These are phyloP conservation scores for Coccomyxa subellipsoidea DNA, from an alignment of 163 green algal genomes.

Conservation along the genomic window DNA sequence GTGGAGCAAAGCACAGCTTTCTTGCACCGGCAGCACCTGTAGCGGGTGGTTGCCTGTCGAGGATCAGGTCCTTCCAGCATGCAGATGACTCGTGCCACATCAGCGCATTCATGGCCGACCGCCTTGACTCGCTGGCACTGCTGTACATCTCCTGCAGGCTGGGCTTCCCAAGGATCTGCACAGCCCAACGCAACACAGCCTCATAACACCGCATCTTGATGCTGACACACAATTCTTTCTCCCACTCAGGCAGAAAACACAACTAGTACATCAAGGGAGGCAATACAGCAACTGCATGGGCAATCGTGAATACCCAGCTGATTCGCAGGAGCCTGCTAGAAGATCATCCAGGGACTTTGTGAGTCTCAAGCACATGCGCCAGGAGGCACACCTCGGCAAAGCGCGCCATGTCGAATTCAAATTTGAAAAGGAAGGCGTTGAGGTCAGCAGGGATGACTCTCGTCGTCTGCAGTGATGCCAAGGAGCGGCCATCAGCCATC, in stretches of 20 bases:
- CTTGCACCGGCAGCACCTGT: too few relatives aligned
- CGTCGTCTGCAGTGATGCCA: conserved; percentile 78
- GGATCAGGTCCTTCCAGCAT: conserved; percentile 62
- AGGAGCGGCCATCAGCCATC: conserved; percentile 38
- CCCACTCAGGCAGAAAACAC: too few relatives aligned
- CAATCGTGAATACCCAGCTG: too few relatives aligned
- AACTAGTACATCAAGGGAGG: too few relatives aligned
- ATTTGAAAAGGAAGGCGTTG: conserved; percentile 80
- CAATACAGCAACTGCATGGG: too few relatives aligned
- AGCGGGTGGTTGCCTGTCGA: not conserved
- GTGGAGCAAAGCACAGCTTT: too few relatives aligned
- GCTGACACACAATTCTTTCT: too few relatives aligned
- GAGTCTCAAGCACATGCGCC: too few relatives aligned
- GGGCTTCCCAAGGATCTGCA: not conserved
- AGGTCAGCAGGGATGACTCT: conserved; percentile 88
- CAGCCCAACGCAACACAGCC: not conserved
- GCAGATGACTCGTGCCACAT: conserved; percentile 70
- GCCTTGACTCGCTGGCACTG: conserved; percentile 14
- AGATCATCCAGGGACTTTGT: too few relatives aligned
- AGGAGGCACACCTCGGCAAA: conserved; percentile 42
- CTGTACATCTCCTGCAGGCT: conserved; percentile 33
- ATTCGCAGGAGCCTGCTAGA: too few relatives aligned
- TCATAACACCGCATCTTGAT: too few relatives aligned
- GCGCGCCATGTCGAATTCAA: conserved; percentile 70
- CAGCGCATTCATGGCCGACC: conserved; percentile 59